Conservation (phyloP, 1,284 basidiomycete genomes). For the Kwoniella shivajii region DNA sequence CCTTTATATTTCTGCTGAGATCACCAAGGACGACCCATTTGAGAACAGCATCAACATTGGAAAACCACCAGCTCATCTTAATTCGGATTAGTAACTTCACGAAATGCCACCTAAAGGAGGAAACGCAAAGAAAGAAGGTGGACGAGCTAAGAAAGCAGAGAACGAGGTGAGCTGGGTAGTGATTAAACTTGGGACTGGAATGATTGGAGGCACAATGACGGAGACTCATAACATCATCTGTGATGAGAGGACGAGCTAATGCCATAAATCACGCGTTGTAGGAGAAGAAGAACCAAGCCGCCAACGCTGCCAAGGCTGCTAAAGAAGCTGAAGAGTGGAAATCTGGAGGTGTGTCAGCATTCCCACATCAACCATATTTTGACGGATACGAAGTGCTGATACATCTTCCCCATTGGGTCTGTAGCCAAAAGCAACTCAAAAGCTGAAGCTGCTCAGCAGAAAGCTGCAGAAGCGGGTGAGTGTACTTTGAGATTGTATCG, state of each 20-base stretch:
- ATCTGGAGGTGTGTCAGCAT: constrained; percentile 62
- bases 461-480: constrained; percentile 40
- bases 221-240: background rate
- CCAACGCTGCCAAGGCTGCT: constrained; percentile 49
- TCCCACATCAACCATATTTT: too few relatives aligned
- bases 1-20: constrained; percentile 7
- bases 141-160: constrained; percentile 88
- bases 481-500: too few relatives aligned
- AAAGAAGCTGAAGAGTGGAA: constrained; percentile 79
- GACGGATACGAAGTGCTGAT: too few relatives aligned
- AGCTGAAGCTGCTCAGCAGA: constrained; percentile 63
- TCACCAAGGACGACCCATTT: too few relatives aligned
- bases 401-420: background rate
- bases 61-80: background rate
- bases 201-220: too few relatives aligned
- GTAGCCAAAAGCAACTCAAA: constrained; percentile 59
- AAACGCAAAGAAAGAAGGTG: constrained; percentile 86
- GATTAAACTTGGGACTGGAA: too few relatives aligned
- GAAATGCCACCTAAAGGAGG: constrained; percentile 74
- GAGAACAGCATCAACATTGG: too few relatives aligned
- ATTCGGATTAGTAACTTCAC: background rate
- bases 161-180: constrained; percentile 85
- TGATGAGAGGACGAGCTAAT: constrained; percentile 49
- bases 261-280: too few relatives aligned
- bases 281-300: constrained; percentile 32